phyloP scores from a whole-genome alignment of 2,329 filamentous ascomycete species.

The Diplodia scrobiculata region DNA sequence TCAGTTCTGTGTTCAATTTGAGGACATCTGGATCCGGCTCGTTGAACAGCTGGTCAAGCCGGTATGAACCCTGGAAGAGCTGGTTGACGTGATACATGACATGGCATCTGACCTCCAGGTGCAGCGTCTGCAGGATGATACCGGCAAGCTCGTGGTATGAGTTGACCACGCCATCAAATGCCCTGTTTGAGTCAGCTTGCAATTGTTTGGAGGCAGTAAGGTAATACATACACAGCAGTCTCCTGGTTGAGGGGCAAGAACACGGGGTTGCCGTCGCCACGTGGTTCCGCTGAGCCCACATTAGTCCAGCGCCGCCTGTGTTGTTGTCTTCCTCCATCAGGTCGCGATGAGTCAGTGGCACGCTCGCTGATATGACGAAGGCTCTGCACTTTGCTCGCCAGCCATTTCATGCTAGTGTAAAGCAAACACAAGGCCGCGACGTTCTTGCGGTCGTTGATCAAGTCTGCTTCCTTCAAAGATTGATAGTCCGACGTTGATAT shows the following conservation, averaged over 20 bases:
- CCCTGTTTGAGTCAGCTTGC: constrained; percentile 50
- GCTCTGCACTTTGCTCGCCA: constrained; percentile 77
- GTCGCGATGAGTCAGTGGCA: constrained; percentile 66
- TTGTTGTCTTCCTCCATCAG: constrained; percentile 46
- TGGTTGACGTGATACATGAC: constrained; percentile 75
- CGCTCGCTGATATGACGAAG: constrained; percentile 79
- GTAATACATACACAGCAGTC: constrained; percentile 68
- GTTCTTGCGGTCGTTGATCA: constrained; percentile 85
- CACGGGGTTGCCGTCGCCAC: constrained; percentile 65
- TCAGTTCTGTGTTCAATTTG: constrained; percentile 78
- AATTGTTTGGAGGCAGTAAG: not conserved
- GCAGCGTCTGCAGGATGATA: constrained; percentile 79
- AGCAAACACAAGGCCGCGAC: constrained; percentile 82
- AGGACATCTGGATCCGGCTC: constrained; percentile 80
- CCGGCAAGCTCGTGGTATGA: constrained; percentile 80
- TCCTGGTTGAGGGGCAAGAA: constrained; percentile 87
- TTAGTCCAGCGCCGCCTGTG: constrained; percentile 82
- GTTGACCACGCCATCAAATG: constrained; percentile 82
- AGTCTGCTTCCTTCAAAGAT: constrained; percentile 57
- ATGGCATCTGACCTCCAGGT: constrained; percentile 84
- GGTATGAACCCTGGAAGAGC: constrained; percentile 52
- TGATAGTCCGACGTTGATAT: constrained; percentile 59
- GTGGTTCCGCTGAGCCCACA: constrained; percentile 56
- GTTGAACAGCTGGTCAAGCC: constrained; percentile 69
- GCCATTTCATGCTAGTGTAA: constrained; percentile 98